Conservation (phyloP, 2,329 filamentous ascomycete genomes). For the Nemania serpens region DNA sequence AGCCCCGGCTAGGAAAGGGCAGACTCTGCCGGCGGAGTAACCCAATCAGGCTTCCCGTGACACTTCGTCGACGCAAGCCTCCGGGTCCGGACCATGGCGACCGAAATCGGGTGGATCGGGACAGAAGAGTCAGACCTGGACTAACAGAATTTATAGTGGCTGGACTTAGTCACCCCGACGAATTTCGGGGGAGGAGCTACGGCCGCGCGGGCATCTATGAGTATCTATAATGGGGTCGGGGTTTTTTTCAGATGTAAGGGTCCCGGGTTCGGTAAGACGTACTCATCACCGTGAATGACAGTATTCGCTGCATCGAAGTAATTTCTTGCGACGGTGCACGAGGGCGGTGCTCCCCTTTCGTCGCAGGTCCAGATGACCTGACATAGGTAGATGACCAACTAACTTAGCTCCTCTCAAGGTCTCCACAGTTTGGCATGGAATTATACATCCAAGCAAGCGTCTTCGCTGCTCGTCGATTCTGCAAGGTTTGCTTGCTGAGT, state of each 20-base stretch:
- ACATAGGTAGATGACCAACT: background rate
- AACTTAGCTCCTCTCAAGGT: constrained; percentile 3
- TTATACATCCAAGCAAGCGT: background rate
- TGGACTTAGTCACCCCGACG: background rate
- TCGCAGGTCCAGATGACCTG: constrained; percentile 10
- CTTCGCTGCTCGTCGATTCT: constrained; percentile 5
- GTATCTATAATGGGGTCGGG: background rate
- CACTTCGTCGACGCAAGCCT: constrained; percentile 1
- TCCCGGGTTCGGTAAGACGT: background rate
- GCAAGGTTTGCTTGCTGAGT: background rate
- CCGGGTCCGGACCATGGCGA: constrained; percentile 23
- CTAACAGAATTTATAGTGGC: constrained; percentile 4
- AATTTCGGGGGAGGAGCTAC: background rate
- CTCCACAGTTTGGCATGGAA: constrained; percentile 16
- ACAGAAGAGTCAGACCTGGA: constrained; percentile 17
- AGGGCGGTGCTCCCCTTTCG: background rate
- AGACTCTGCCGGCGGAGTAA: constrained; percentile 5
- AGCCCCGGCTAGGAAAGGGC: background rate
- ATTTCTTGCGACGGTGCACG: background rate
- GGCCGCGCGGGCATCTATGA: background rate
- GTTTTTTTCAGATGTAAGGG: background rate
- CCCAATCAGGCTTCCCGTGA: constrained; percentile 19
- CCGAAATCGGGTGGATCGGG: constrained; percentile 19
- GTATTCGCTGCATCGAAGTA: background rate
- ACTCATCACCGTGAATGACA: background rate